Evolutionary conservation across 2,329 filamentous ascomycete genomes (phyloP).

Genomic region (Xylariaceae sp.): DNA sequence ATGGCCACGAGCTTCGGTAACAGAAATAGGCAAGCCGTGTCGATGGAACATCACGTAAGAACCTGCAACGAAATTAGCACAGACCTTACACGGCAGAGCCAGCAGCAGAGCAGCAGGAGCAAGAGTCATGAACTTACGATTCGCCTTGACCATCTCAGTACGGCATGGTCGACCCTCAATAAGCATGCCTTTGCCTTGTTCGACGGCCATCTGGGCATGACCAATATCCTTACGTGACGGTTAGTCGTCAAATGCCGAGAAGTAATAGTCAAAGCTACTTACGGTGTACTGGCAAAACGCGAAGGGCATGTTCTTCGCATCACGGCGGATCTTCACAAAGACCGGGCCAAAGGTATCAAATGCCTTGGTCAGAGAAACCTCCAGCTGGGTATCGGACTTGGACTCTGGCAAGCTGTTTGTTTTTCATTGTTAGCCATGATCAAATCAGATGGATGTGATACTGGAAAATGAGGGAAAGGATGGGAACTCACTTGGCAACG

Average conservation of each 20-base stretch:
- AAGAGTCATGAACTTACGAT: conserved; percentile 40
- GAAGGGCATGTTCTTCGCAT: conserved; percentile 54
- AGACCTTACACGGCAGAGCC: neutral
- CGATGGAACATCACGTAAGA: conserved; percentile 44
- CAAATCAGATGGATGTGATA: neutral
- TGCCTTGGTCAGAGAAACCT: conserved; percentile 45
- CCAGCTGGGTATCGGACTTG: conserved; percentile 46
- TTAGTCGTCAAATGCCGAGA: conserved; percentile 23
- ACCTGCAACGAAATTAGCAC: conserved; percentile 36
- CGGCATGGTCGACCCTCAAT: conserved; percentile 55
- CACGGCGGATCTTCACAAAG: conserved; percentile 60
- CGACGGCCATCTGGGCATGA: conserved; percentile 46
- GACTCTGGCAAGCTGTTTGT: conserved; percentile 45
- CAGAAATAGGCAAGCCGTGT: conserved; percentile 30
- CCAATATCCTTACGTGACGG: conserved; percentile 37
- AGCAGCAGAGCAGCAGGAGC: neutral
- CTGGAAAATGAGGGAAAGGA: conserved; percentile 11
- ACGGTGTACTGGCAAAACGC: conserved; percentile 61
- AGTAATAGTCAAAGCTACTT: conserved; percentile 26
- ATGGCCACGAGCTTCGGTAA: conserved; percentile 39
- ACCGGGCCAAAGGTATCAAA: conserved; percentile 53
- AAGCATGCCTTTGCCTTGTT: conserved; percentile 41
- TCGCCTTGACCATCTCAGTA: conserved; percentile 54
- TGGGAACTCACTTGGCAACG: conserved; percentile 56
- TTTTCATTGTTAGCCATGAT: neutral